Percentiles rank a stretch among this genome's conserved stretches.
Conservation (phyloP, 176 grass and related monocot species). For the Thinopyrum elongatum region DNA sequence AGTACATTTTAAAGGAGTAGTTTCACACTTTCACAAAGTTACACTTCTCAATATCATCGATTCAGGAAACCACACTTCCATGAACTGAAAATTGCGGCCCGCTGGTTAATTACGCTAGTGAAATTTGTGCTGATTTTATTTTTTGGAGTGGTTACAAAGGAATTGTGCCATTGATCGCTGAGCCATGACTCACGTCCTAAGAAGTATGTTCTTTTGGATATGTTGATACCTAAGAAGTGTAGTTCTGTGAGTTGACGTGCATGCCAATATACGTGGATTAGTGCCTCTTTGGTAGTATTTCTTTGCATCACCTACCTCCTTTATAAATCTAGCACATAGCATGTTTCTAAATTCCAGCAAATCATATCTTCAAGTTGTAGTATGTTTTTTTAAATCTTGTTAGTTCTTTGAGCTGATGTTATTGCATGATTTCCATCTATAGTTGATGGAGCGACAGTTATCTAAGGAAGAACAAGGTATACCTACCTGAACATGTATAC, state of each 20-base stretch:
- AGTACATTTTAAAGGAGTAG: neutral
- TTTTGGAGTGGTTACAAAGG: neutral
- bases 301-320: constrained; percentile 4
- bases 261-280: constrained; percentile 5
- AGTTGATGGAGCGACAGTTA: constrained; percentile 84
- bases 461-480: constrained; percentile 92
- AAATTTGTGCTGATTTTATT: neutral
- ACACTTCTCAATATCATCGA: neutral
- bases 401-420: constrained; percentile 33
- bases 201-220: neutral
- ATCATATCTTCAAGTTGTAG: neutral
- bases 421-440: constrained; percentile 18
- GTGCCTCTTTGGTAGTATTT: constrained; percentile 7
- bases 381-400: constrained; percentile 6
- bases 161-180: neutral
- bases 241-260: neutral
- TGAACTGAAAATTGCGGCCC: neutral
- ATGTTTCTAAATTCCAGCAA: constrained; percentile 3
- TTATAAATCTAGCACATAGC: neutral
- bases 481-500: constrained; percentile 12
- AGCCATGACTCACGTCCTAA: neutral
- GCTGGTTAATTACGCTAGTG: neutral
- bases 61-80: neutral
- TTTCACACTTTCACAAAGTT: neutral
- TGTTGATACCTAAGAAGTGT: neutral